Evolutionary conservation across 495 filamentous ascomycete genomes (phyloP), one percentile per base, ranked within the genome.

Genomic region (Hypoxylon trugodes): DNA sequence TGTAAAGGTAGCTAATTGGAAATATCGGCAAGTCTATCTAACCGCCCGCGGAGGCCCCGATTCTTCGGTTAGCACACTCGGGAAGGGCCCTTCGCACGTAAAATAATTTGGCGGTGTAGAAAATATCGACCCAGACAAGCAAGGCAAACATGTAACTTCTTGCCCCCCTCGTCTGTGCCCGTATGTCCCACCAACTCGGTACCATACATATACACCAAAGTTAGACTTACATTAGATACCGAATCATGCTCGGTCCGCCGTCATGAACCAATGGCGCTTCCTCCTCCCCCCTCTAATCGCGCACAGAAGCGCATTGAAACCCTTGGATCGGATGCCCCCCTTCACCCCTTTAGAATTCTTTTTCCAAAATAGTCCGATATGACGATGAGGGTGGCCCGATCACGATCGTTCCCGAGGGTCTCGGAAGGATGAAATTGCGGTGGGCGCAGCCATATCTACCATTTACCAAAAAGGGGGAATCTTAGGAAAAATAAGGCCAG

Each of bases 71-170:
- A 59, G 51, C 49, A 42, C 10, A 42, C 37, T 55, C 4, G 12
- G 25, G 15, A 6, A 36, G 26, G 9, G 33, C 6, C 37, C 18
- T 38, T 48, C 64, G 53, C 22, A 56, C 35, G 58, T 54, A 53
- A 59, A 21, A 24, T 46, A 43, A 58, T 21, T 33, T 58, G 47
- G 58, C 58, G 58, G 64, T 67, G 58, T 54, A 62, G 45, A 33
- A 45, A n/a, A n/a, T 21, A 3, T 42, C 25, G 42, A 47, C 37
- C 46, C 51, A 28, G 38, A 35, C 45, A 47, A 46, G 36, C 49
- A 18, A 57, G 25, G 18, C 19, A 22, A 25, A 16, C 19, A 25
- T 3, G 30, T 45, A 4, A 8, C 30, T 46, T 46, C 30, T 13
- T 12, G 42, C 19, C 40, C 18, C 22, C 9, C 15, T 47, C 18